Evolutionary conservation across 108 stramenopile species (phyloP), one percentile per base, ranked within the genome.

Genomic region (Seminavis robusta): DNA sequence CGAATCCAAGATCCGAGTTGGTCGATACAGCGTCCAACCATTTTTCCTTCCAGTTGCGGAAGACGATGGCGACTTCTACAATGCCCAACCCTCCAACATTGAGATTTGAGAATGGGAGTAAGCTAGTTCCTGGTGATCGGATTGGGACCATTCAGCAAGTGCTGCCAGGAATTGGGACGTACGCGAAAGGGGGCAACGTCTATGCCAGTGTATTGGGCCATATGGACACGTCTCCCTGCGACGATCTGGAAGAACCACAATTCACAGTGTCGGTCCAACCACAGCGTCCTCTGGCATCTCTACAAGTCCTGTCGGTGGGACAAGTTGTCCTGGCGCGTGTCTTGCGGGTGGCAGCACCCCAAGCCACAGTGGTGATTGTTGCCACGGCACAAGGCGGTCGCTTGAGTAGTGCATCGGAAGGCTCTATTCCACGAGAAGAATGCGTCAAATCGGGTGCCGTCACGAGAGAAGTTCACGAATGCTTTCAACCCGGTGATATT

Each of bases 401-500:
- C 33, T 50, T 36, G 65, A 36, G 23, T 16, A 33, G 23, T 0
- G 37, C 21, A 13, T 55, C 36, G 17, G 69, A 73, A 59, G 76
- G 65, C 15, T 50, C 47, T 5, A 77, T 93, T 36, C 87, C 86
- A 1, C 52, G 49, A 37, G 83, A 93, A 56, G 94, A 97, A 59
- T 27, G 70, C 76, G 17, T 64, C 86, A 0, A 71, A 82, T 40
- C 84, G 82, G 59, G 39, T 88, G 15, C 52, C 69, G 21, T 67
- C 53, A 34, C 1, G 10, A 15, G 13, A 46, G 23, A 4, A 43
- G 28, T 48, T 16, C 24, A 66, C 5, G 74, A 84, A 24, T 92
- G 73, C 33, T 74, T 94, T 53, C 77, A 79, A 8, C 94, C 94
- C 5, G 83, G 85, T 0, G 96, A 97, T 72, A 43, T 93, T 19